Conservation (phyloP, 2,329 filamentous ascomycete species). For the Polytolypa hystricis region DNA sequence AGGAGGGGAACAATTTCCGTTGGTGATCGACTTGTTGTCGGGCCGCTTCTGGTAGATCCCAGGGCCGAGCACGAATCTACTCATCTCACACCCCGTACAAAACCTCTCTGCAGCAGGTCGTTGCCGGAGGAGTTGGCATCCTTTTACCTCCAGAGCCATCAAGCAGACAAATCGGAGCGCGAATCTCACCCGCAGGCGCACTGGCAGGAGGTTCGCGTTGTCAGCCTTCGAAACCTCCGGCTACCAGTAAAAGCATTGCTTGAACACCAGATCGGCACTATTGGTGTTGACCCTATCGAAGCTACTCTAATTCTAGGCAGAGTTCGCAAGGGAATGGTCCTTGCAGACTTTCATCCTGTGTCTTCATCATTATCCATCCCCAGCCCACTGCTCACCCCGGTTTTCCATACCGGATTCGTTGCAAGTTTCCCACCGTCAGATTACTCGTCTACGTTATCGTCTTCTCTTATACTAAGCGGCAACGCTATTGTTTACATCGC, state of each 20-base stretch:
- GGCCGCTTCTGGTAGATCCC: conserved; percentile 50
- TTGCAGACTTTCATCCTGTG: conserved; percentile 49
- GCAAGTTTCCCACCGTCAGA: conserved; percentile 59
- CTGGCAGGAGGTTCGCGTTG: conserved; percentile 71
- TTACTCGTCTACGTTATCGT: conserved; percentile 28
- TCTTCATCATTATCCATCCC: conserved; percentile 21
- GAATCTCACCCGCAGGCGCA: conserved; percentile 50
- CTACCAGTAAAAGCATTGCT: conserved; percentile 67
- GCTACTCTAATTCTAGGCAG: conserved; percentile 24
- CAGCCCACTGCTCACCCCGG: conserved; percentile 12
- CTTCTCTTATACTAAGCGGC: conserved; percentile 46
- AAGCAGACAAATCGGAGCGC: conserved; percentile 37
- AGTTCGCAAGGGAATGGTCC: conserved; percentile 69
- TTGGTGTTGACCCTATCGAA: conserved; percentile 53
- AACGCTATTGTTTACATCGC: conserved; percentile 69
- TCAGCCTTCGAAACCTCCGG: conserved; percentile 78
- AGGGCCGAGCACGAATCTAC: conserved; percentile 31
- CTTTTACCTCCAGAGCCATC: conserved; percentile 20
- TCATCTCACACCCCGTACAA: conserved; percentile 13
- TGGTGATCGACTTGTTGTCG: conserved; percentile 66
- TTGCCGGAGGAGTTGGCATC: conserved; percentile 24
- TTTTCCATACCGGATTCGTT: conserved; percentile 54
- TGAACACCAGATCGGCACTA: conserved; percentile 76
- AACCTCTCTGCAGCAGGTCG: conserved; percentile 20
- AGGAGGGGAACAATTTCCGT: conserved; percentile 67